These are phyloP conservation scores for Calendula officinalis DNA, from an alignment of 129 eudicot species.

Conservation along the genomic window DNA sequence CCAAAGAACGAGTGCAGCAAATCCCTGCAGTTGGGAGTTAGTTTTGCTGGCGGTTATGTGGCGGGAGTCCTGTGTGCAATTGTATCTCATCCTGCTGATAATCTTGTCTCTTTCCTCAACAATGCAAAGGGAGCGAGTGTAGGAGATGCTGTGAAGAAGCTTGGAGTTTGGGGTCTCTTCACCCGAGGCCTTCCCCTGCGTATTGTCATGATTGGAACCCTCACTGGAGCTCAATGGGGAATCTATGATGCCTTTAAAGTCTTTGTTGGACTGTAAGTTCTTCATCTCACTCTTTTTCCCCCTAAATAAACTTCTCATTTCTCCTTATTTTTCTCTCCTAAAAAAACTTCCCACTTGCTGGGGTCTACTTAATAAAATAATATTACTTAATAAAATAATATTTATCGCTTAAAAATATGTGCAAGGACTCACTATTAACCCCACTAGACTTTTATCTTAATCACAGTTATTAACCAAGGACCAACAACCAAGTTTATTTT, in stretches of 20 bases:
- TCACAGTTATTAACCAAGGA: too few species aligned
- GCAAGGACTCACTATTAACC: too few species aligned
- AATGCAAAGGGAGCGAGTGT: constrained; percentile 97
- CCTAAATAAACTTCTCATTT: too few species aligned
- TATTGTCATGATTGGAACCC: constrained; percentile 98
- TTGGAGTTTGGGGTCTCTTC: constrained; percentile 80
- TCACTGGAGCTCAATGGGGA: constrained; percentile 99
- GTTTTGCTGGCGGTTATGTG: constrained; percentile 86
- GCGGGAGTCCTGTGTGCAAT: constrained; percentile 96
- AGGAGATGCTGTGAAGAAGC: constrained; percentile 95
- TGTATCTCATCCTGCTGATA: constrained; percentile 97
- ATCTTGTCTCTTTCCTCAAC: constrained; percentile 96
- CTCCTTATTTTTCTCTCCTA: too few species aligned
- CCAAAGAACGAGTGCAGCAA: constrained; percentile 89
- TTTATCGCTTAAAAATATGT: too few species aligned
- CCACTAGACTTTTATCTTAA: too few species aligned
- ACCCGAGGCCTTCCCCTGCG: constrained; percentile 97
- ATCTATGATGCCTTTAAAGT: constrained; percentile 95
- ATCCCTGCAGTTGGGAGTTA: constrained; percentile 77
- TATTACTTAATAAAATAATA: too few species aligned
- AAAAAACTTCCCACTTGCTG: not conserved
- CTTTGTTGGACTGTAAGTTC: constrained; percentile 94
- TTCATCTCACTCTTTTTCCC: not conserved
- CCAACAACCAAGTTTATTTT: too few species aligned
- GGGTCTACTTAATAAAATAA: too few species aligned